A percentile compares a stretch with the other conserved stretches of the same genome.
phyloP scores from a whole-genome alignment of 2,329 filamentous ascomycete genomes.

The Endoconidiophora polonica region DNA sequence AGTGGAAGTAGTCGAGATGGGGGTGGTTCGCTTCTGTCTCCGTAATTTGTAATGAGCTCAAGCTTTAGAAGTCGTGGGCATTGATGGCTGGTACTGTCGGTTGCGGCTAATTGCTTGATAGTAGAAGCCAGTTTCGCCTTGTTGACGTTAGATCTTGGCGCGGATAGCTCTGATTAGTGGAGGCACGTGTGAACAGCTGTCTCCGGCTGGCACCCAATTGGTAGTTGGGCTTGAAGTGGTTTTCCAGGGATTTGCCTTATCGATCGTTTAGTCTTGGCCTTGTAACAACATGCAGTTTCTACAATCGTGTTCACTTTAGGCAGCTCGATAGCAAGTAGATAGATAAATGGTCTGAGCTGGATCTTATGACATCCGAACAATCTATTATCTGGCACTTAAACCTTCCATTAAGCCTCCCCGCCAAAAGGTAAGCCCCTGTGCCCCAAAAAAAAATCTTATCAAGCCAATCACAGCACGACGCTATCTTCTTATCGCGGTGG shows the following conservation, averaged over 20 bases:
- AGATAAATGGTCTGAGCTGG: too few species aligned
- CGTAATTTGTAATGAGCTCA: too few species aligned
- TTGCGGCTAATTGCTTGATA: too few species aligned
- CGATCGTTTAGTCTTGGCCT: not conserved
- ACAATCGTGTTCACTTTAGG: slow-evolving; percentile 2
- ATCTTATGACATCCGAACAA: too few species aligned
- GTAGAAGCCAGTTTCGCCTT: slow-evolving; percentile 11
- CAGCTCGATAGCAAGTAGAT: too few species aligned
- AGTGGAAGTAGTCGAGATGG: not conserved
- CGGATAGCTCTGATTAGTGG: too few species aligned
- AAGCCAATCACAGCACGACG: slow-evolving; percentile 1
- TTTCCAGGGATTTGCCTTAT: not conserved
- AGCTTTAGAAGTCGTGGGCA: too few species aligned
- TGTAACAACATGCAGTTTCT: not conserved
- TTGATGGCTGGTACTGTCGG: too few species aligned
- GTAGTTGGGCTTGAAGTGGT: not conserved
- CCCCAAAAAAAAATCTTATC: slow-evolving; percentile 2
- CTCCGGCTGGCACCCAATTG: not conserved
- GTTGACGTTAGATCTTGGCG: not conserved
- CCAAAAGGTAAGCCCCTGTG: not conserved
- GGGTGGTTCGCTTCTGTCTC: not conserved
- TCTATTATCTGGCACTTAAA: too few species aligned
- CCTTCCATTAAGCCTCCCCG: not conserved
- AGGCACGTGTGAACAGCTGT: slow-evolving; percentile 2
- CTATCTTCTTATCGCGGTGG: not conserved